Evolutionary conservation across 495 filamentous ascomycete genomes (phyloP).

Genomic region (Beverwykella pulmonaria): DNA sequence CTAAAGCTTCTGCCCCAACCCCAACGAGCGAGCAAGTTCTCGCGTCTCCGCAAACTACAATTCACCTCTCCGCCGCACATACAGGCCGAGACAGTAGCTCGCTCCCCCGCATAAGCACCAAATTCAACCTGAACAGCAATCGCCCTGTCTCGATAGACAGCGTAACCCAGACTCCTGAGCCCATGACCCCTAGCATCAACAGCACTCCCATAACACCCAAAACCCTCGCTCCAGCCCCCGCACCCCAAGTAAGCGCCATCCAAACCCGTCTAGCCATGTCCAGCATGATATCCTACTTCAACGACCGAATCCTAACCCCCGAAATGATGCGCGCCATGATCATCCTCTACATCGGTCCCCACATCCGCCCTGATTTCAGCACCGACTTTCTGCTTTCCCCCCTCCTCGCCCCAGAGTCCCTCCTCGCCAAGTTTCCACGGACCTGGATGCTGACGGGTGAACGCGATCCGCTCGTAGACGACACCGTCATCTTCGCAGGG

Average conservation of each 20-base stretch:
- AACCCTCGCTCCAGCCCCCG: conserved; percentile 39
- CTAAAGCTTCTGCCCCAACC: conserved; percentile 3
- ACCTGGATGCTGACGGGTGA: conserved; percentile 93
- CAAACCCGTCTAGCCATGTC: conserved; percentile 87
- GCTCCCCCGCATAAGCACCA: conserved; percentile 4
- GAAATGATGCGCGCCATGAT: conserved; percentile 99
- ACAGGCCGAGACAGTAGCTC: conserved; percentile 26
- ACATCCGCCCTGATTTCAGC: conserved; percentile 87
- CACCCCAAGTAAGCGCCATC: conserved; percentile 61
- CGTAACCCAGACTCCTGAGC: conserved; percentile 41
- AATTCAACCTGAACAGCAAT: conserved; percentile 3
- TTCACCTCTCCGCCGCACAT: conserved; percentile 40
- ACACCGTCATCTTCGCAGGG: conserved; percentile 94
- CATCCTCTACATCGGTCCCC: conserved; percentile 92
- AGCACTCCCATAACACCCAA: conserved; percentile 18
- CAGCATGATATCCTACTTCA: conserved; percentile 96
- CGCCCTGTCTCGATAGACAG: conserved; percentile 43
- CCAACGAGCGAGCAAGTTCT: conserved; percentile 24
- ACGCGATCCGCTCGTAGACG: conserved; percentile 91
- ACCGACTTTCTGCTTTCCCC: conserved; percentile 90
- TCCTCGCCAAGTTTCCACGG: conserved; percentile 84
- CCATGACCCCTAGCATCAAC: neutral
- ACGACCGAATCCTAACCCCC: conserved; percentile 90
- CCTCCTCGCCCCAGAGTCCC: conserved; percentile 79
- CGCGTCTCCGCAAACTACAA: conserved; percentile 34